Conservation (phyloP, 116 monocot species). For the Papilionanthe hybrid region DNA sequence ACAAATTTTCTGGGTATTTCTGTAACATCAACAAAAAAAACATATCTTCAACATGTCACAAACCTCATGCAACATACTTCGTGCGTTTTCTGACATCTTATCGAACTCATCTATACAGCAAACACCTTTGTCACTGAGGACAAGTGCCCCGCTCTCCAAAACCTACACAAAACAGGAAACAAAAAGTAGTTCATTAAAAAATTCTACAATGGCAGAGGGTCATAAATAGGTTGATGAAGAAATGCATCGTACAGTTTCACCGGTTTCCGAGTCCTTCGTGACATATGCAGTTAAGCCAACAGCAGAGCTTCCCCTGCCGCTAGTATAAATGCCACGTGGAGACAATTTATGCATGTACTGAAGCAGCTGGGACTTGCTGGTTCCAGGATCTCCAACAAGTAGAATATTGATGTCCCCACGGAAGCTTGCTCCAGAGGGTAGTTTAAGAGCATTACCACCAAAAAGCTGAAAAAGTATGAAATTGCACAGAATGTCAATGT, state of each 20-base stretch:
- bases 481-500: not conserved
- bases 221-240: not conserved
- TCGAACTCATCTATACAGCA: conserved; percentile 99
- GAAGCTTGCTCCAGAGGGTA: conserved; percentile 75
- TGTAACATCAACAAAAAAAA: not conserved
- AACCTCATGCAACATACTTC: conserved; percentile 99
- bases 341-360: conserved; percentile 98
- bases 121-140: conserved; percentile 94
- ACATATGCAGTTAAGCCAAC: conserved; percentile 98
- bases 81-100: conserved; percentile 98
- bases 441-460: conserved; percentile 80
- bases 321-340: conserved; percentile 97
- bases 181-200: not conserved
- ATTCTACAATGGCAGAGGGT: not conserved
- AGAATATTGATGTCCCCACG: conserved; percentile 93
- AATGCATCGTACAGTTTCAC: conserved; percentile 72
- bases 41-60: not conserved
- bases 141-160: conserved; percentile 92
- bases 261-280: conserved; percentile 92
- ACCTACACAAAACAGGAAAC: conserved; percentile 36
- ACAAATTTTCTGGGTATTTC: not conserved
- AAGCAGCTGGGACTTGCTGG: conserved; percentile 94
- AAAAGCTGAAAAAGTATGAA: conserved; percentile 55
- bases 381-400: conserved; percentile 98
- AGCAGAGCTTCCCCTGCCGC: conserved; percentile 98